Evolutionary conservation across 441 rosid species (phyloP), one percentile per base, ranked within the genome.

Genomic region (Metrosideros polymorpha): DNA sequence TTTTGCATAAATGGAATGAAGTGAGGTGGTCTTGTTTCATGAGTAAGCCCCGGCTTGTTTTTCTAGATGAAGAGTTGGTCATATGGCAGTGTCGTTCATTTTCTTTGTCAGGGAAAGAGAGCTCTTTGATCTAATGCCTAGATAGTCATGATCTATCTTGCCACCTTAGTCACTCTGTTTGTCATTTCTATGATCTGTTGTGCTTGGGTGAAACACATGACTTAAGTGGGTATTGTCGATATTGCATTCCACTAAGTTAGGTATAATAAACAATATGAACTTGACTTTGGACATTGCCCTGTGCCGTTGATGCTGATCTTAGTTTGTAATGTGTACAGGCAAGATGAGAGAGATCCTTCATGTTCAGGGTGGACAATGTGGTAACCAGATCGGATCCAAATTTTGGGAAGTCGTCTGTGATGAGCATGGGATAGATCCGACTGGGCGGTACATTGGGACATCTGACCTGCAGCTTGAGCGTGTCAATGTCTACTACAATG

Each of bases 261-360:
- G 0, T 19, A 9, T 66, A 5, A 24, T 35, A 35, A 71, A 12
- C n/a, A 22, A 9, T 71, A 10, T 30, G 47, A 39, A 71, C 79
- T 71, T 71, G 79, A 24, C 15, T 22, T 71, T 71, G 79, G 79
- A 22, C n/a, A 3, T 6, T 71, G 45, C 12, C 0, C 17, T 1
- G 0, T 71, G 79, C 79, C 5, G 9, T 39, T 12, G n/a, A 71
- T 39, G 27, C 79, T 71, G 5, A 71, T 39, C 39, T 39, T 22
- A 71, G 39, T 1, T 39, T 42, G 6, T 39, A 39, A 39, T 71
- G 79, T 10, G 7, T 24, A 12, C 79, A 82, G 76, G 52, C 45
- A 85, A 85, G 53, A 85, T 85, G 84, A 85, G 87, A 51, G 87
- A 85, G 61, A 85, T 85, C 83, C 87, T 85, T 85, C 87, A 85